Evolutionary conservation across 2,329 filamentous ascomycete species (phyloP).

Genomic region (Claviceps cyperi): DNA sequence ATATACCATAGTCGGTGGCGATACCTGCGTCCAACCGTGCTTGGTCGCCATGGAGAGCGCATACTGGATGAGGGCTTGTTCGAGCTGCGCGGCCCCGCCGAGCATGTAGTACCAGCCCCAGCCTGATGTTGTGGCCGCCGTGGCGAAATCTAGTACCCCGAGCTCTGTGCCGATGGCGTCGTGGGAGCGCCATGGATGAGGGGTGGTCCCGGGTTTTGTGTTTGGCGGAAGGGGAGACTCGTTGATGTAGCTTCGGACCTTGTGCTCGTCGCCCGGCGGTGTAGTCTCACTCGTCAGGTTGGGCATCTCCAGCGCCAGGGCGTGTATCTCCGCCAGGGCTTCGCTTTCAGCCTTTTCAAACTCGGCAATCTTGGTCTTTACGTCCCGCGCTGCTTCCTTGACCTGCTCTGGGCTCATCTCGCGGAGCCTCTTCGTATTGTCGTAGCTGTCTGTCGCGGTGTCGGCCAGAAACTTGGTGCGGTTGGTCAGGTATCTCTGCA

Average conservation of each 20-base stretch:
- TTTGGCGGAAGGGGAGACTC: conserved; percentile 35
- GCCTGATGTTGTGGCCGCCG: conserved; percentile 66
- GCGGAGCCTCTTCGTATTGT: conserved; percentile 21
- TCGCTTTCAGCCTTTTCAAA: conserved; percentile 49
- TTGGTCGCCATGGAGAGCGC: conserved; percentile 58
- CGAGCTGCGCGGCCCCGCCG: conserved; percentile 84
- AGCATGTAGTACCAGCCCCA: conserved; percentile 98
- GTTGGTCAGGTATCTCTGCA: conserved; percentile 41
- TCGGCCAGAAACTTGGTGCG: conserved; percentile 19
- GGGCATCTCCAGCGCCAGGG: conserved; percentile 63
- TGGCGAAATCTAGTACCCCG: conserved; percentile 80
- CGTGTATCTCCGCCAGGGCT: conserved; percentile 51
- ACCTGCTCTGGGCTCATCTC: conserved; percentile 34
- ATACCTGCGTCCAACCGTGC: conserved; percentile 65
- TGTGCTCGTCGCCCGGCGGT: conserved; percentile 52
- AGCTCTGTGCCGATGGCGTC: conserved; percentile 75
- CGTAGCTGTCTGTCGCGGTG: conserved; percentile 25
- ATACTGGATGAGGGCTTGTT: conserved; percentile 85
- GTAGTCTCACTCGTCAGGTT: conserved; percentile 72
- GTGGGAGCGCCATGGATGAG: conserved; percentile 52
- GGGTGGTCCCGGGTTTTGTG: conserved; percentile 7
- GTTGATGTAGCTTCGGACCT: conserved; percentile 66
- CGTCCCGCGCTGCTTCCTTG: conserved; percentile 44
- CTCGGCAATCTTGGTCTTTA: conserved; percentile 47
- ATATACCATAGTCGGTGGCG: conserved; percentile 84